Conservation (phyloP, 305 asterid genomes). For the Fraxinus greggii region DNA sequence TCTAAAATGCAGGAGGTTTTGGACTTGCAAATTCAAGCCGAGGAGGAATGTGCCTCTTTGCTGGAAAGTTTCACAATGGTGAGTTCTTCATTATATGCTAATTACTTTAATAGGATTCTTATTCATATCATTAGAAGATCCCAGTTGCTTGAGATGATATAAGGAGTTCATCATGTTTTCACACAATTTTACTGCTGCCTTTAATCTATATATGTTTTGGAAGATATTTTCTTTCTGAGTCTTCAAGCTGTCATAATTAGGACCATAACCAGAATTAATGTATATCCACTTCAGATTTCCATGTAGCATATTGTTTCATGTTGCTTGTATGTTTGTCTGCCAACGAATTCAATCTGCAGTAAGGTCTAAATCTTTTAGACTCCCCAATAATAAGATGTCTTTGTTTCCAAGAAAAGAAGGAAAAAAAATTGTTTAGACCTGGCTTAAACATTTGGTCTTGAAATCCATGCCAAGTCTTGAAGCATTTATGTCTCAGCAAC, state of each 20-base stretch:
- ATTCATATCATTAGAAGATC: background rate
- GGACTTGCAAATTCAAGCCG: constrained; percentile 35
- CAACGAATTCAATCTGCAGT: background rate
- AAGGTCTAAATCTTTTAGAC: background rate
- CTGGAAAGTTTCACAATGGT: constrained; percentile 39
- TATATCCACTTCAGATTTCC: background rate
- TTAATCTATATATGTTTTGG: background rate
- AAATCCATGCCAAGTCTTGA: background rate
- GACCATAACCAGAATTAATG: background rate
- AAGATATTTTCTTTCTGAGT: background rate
- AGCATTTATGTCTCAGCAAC: background rate
- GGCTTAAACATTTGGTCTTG: background rate
- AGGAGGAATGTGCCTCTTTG: constrained; percentile 45
- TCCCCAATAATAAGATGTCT: background rate
- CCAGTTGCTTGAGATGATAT: background rate
- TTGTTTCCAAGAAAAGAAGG: background rate
- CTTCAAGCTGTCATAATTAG: background rate
- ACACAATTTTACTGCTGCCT: background rate
- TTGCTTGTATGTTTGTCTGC: background rate
- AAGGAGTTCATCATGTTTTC: background rate
- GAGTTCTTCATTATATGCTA: constrained; percentile 5
- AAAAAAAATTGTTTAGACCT: background rate
- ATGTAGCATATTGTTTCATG: background rate
- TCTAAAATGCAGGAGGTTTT: constrained; percentile 37
- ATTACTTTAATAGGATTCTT: background rate